phyloP scores from a whole-genome alignment of 331 rosid species.

The Quercus lobata region DNA sequence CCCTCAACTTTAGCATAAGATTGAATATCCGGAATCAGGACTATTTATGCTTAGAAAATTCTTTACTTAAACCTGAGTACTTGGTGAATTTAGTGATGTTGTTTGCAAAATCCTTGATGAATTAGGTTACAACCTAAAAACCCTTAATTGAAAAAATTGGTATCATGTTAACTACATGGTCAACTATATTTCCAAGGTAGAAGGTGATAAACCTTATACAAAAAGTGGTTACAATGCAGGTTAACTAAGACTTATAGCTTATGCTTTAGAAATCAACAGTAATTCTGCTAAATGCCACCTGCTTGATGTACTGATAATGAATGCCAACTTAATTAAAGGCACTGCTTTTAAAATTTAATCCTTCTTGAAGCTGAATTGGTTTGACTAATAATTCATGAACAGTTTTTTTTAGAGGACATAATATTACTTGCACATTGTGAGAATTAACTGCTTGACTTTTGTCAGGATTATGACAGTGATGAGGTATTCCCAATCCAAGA shows the following conservation, averaged over 20 bases:
- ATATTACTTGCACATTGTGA: neutral
- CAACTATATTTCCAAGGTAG: neutral
- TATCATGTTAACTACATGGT: neutral
- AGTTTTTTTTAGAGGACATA: neutral
- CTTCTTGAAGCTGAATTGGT: neutral
- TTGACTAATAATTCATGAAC: neutral
- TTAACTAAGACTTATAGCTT: neutral
- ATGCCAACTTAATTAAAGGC: neutral
- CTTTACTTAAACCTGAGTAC: neutral
- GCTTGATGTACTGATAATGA: neutral
- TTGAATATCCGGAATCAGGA: neutral
- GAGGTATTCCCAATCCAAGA: constrained; percentile 36
- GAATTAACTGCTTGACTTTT: constrained; percentile 9
- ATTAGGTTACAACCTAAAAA: neutral
- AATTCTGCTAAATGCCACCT: neutral
- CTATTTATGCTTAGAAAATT: neutral
- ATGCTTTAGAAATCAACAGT: neutral
- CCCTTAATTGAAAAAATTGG: neutral
- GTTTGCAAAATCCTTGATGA: neutral
- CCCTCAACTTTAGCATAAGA: neutral
- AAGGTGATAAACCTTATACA: neutral
- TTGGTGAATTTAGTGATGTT: neutral
- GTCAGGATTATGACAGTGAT: constrained; percentile 50
- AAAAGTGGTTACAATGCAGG: neutral
- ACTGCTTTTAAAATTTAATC: neutral